Conservation (phyloP, 176 grass and related monocot species). For the Zea mays region DNA sequence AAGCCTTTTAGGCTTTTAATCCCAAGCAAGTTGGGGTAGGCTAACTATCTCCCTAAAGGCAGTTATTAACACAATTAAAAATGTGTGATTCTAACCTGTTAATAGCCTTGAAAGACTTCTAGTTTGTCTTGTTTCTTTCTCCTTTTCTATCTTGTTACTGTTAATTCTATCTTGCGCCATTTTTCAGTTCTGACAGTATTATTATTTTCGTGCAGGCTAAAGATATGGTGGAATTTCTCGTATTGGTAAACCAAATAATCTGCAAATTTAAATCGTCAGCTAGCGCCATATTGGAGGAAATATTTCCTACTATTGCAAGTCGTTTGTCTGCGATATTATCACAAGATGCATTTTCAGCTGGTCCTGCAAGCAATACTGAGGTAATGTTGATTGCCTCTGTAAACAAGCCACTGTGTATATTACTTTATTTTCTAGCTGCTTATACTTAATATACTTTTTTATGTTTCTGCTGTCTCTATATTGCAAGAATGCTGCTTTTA, state of each 20-base stretch:
- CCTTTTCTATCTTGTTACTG: background rate
- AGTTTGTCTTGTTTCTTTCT: background rate
- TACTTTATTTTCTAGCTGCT: constrained; percentile 18
- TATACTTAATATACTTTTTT: constrained; percentile 18
- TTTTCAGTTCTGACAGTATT: constrained; percentile 4
- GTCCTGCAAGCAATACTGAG: constrained; percentile 70
- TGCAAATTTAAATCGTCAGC: constrained; percentile 83
- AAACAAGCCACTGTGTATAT: background rate
- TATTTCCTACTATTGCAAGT: constrained; percentile 82
- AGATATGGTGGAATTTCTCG: constrained; percentile 91
- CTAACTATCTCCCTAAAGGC: background rate
- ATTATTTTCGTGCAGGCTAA: constrained; percentile 64
- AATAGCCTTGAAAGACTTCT: background rate
- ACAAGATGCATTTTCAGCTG: constrained; percentile 75
- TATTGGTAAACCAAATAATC: constrained; percentile 90
- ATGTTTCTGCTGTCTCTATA: constrained; percentile 9
- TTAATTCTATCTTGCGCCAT: constrained; percentile 10
- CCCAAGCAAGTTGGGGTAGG: too few species aligned
- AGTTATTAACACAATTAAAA: background rate
- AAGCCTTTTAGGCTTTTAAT: too few species aligned
- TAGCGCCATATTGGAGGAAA: constrained; percentile 66
- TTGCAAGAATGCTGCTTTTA: constrained; percentile 22
- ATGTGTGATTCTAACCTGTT: background rate
- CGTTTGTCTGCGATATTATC: constrained; percentile 64
- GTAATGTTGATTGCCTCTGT: constrained; percentile 47